These are phyloP conservation scores for Chlorella ohadii DNA, from an alignment of 139 green algal species.

Conservation along the genomic window DNA sequence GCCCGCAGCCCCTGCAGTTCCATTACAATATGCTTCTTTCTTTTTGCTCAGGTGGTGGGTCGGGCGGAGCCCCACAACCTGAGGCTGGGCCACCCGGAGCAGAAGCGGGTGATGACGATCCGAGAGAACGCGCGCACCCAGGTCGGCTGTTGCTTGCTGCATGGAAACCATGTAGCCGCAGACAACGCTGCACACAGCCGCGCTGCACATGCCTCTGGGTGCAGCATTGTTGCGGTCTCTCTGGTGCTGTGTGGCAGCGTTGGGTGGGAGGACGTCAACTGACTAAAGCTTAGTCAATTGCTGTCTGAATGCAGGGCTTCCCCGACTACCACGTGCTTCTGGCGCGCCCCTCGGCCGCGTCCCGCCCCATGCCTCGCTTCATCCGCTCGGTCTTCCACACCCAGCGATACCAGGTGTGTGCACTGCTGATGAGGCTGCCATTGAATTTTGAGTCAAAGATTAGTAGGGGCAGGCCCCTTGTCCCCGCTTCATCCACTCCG, in stretches of 20 bases:
- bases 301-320: conserved; percentile 72
- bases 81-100: conserved; percentile 67
- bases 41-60: conserved; percentile 64
- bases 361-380: neutral
- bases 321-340: conserved; percentile 72
- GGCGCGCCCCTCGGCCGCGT: neutral
- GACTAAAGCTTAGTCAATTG: too few species aligned
- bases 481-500: conserved; percentile 28
- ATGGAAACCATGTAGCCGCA: too few species aligned
- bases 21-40: neutral
- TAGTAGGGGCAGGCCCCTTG: too few species aligned
- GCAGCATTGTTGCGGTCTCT: too few species aligned
- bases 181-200: too few species aligned
- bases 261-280: too few species aligned
- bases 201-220: too few species aligned
- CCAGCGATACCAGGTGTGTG: conserved; percentile 39
- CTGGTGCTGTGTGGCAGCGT: too few species aligned
- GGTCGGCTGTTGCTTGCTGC: conserved; percentile 29
- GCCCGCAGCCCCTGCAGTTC: too few species aligned
- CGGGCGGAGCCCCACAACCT: conserved; percentile 89
- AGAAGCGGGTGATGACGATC: conserved; percentile 76
- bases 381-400: conserved; percentile 32
- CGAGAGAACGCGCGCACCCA: conserved; percentile 76
- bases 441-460: too few species aligned
- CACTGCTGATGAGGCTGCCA: too few species aligned